Conservation (phyloP, 225 moss, liverwort and hornwort genomes). For the Pseudoscleropodium purum region DNA sequence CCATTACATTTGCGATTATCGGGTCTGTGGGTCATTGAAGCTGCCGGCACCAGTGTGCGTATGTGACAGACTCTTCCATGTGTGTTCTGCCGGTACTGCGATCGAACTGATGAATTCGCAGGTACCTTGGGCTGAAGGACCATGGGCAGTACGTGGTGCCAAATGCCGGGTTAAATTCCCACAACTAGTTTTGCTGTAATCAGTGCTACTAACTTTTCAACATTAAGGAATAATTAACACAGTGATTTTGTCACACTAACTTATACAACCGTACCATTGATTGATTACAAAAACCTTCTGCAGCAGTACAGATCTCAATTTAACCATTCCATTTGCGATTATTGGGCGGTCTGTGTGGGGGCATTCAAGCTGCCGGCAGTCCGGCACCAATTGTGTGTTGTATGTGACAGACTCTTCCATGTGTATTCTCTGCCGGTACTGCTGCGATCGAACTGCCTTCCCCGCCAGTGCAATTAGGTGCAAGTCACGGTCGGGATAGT, state of each 20-base stretch:
- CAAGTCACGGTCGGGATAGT: neutral
- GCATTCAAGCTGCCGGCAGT: neutral
- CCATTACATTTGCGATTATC: neutral
- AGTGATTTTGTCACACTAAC: neutral
- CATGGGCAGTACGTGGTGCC: too few relatives aligned
- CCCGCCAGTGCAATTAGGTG: neutral
- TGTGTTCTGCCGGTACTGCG: neutral
- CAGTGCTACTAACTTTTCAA: neutral
- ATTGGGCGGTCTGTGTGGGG: too few relatives aligned
- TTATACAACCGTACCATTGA: neutral
- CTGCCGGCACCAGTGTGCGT: neutral
- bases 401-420: neutral
- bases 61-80: neutral
- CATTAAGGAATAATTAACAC: too few relatives aligned
- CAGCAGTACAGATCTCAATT: too few relatives aligned
- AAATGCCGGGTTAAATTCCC: too few relatives aligned
- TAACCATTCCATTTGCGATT: neutral
- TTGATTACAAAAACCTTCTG: neutral
- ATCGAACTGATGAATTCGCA: neutral
- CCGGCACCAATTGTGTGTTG: too few relatives aligned
- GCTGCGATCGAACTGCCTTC: neutral
- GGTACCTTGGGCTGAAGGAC: neutral
- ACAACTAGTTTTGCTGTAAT: neutral
- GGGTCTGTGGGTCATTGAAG: neutral
- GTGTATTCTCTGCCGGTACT: neutral